A percentile compares a stretch with the other conserved stretches of the same genome.
These are phyloP conservation scores for Termitomyces sp. DNA, from an alignment of 1,284 basidiomycete genomes.

Conservation along the genomic window DNA sequence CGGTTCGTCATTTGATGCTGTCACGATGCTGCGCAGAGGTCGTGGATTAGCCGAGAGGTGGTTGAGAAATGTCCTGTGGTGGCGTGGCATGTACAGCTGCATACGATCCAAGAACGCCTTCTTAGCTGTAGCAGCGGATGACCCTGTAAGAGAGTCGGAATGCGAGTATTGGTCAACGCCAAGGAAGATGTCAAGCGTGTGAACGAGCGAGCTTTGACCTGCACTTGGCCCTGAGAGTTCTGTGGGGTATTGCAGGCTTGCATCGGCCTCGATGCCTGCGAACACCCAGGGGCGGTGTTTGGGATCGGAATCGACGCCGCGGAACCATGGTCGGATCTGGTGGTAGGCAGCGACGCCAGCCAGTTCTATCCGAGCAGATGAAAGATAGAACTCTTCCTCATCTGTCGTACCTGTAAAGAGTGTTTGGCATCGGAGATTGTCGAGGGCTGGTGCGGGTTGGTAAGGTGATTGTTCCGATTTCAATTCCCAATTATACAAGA, in stretches of 20 bases:
- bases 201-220: slow-evolving; percentile 88
- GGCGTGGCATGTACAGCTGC: slow-evolving; percentile 88
- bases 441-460: slow-evolving; percentile 25
- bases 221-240: slow-evolving; percentile 88
- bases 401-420: slow-evolving; percentile 79
- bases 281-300: slow-evolving; percentile 66
- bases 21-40: slow-evolving; percentile 52
- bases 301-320: slow-evolving; percentile 72
- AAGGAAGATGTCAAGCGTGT: slow-evolving; percentile 89
- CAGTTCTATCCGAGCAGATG: slow-evolving; percentile 87
- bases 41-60: slow-evolving; percentile 69
- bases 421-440: slow-evolving; percentile 61
- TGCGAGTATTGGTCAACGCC: slow-evolving; percentile 64
- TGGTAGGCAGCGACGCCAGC: slow-evolving; percentile 81
- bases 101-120: slow-evolving; percentile 75
- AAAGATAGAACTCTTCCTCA: slow-evolving; percentile 87
- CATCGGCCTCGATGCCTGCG: slow-evolving; percentile 60
- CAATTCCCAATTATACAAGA: slow-evolving; percentile 86
- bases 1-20: slow-evolving; percentile 28
- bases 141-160: slow-evolving; percentile 12
- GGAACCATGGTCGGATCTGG: slow-evolving; percentile 89
- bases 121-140: slow-evolving; percentile 27
- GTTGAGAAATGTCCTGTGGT: slow-evolving; percentile 84
- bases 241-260: slow-evolving; percentile 44
- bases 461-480: slow-evolving; percentile 21